These are phyloP conservation scores for Chaetothyriales sp. DNA, from an alignment of 2,329 filamentous ascomycete species.

Conservation along the genomic window DNA sequence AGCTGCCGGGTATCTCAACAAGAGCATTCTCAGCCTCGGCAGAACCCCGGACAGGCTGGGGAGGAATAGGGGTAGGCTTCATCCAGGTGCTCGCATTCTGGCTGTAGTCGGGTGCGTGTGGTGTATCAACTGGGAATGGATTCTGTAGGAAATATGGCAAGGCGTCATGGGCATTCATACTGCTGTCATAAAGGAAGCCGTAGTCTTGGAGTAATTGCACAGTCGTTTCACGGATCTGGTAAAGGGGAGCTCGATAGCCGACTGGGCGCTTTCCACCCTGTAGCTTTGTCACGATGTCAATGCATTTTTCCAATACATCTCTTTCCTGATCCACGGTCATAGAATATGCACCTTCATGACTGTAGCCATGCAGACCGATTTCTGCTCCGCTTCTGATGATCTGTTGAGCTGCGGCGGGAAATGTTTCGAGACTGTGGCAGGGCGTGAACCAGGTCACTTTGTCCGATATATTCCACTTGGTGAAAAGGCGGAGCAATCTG, in stretches of 20 bases:
- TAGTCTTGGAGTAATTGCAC: conserved; percentile 36
- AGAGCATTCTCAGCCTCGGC: conserved; percentile 20
- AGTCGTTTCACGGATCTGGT: conserved; percentile 37
- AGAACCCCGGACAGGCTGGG: conserved; percentile 12
- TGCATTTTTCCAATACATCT: conserved; percentile 38
- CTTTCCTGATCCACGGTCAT: conserved; percentile 37
- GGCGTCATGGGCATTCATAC: conserved; percentile 38
- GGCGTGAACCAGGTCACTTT: conserved; percentile 49
- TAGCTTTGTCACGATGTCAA: conserved; percentile 30
- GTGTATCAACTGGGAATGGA: conserved; percentile 20
- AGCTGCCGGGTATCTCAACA: conserved; percentile 32
- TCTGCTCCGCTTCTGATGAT: conserved; percentile 39
- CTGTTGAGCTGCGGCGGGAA: conserved; percentile 36
- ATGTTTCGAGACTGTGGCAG: conserved; percentile 45
- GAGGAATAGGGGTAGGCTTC: conserved; percentile 25
- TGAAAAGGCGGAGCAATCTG: conserved; percentile 41
- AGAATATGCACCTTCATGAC: conserved; percentile 20
- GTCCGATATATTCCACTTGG: conserved; percentile 37
- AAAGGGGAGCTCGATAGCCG: conserved; percentile 40
- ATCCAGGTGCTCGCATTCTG: conserved; percentile 32
- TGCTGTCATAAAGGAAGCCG: conserved; percentile 39
- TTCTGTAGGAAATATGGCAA: conserved; percentile 36
- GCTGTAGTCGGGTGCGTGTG: conserved; percentile 29
- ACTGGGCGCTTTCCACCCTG: conserved; percentile 31
- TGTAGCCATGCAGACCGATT: conserved; percentile 32